Base-by-base conservation (phyloP, 805 yeast species). In the Lipomyces yamadae region DNA sequence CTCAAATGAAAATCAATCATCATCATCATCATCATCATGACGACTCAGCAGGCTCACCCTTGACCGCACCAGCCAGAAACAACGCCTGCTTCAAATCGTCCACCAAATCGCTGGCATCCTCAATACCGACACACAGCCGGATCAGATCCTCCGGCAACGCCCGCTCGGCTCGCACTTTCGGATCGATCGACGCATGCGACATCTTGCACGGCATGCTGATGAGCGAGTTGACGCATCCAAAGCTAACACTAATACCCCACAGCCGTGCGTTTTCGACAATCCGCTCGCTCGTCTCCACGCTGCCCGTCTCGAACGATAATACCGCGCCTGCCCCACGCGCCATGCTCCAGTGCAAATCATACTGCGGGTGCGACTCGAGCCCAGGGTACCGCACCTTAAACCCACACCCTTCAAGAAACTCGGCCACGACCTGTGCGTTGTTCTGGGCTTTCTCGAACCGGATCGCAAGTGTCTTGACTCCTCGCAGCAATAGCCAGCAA, bases 121-220 rank as follows among this genome's bases (percentile, higher is more conserved):
- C 98, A 69, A 93, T 93, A 66, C 98, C 98, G 61, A 93, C 88
- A 76, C 97, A 93, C 64, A 93, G 83, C 74, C 98, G 84, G 72
- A 93, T 87, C 75, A 93, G 82, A 76, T 94, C 98, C 78, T 93
- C 98, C 1, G 97, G 97, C 79, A 93, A 87, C 56, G 88, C 92
- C 77, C 98, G 86, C 77, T 90, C 96, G 59, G 87, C 88, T 78
- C 98, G 86, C 2, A 91, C 88, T 75, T 90, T 86, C 33, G 92
- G 89, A 73, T 92, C 97, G 69, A 93, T 93, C 2, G 97, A 89
- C n/a, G 98, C 98, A 76, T 93, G 98, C 5, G 97, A 91, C 98
- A 93, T 93, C 78, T 86, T 85, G 78, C 98, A 91, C 15, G 98
- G 98, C 88, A 93, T 85, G 52, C 97, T 91, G 65, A 93, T 91